Evolutionary conservation across 1,139 yeast genomes (phyloP), one percentile per base, ranked within the genome.

Genomic region (Meyerozyma guilliermondii): DNA sequence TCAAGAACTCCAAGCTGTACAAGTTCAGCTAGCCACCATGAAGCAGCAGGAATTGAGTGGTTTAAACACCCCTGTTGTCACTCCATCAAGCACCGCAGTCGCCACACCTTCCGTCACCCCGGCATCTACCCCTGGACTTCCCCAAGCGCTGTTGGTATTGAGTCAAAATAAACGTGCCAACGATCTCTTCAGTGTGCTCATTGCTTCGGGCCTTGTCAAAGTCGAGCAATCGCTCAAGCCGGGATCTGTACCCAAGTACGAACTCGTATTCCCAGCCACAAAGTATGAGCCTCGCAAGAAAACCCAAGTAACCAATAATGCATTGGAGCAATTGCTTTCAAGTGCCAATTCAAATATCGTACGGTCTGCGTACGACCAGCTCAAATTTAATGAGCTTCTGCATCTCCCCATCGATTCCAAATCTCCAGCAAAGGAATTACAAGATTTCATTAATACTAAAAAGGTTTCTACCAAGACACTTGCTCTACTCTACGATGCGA

Each of bases 401-500:
- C 59, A 56, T 40, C 53, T 65, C 41, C 50, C 58, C 29, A 51
- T 58, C 18, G 52, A 53, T 27, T 44, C 56, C 30, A 50, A 54
- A 35, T 59, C 55, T 39, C 42, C 46, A 22, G 38, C 45, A 7
- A 42, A 47, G 13, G 46, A 55, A 35, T 51, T 68, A 33, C 81
- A 76, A 50, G 50, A 54, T 16, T 74, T 75, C 44, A 56, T 78
- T 23, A 62, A 63, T 36, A 51, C 53, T 22, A 66, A 66, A 42
- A 58, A 51, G 35, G 65, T 73, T 10, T 58, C 67, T 1, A 45
- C 50, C 5, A 54, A 50, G 43, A 44, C 63, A 45, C 48, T 56
- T 48, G 35, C 47, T 47, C 60, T 80, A 28, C 64, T 88, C 18
- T 83, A 83, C 55, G 78, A 73, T 3, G 65, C 74, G 18, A 79